Percentiles rank a stretch among this genome's conserved stretches.
phyloP scores from a whole-genome alignment of 495 filamentous ascomycete genomes.

The Bathelium albidoporum region DNA sequence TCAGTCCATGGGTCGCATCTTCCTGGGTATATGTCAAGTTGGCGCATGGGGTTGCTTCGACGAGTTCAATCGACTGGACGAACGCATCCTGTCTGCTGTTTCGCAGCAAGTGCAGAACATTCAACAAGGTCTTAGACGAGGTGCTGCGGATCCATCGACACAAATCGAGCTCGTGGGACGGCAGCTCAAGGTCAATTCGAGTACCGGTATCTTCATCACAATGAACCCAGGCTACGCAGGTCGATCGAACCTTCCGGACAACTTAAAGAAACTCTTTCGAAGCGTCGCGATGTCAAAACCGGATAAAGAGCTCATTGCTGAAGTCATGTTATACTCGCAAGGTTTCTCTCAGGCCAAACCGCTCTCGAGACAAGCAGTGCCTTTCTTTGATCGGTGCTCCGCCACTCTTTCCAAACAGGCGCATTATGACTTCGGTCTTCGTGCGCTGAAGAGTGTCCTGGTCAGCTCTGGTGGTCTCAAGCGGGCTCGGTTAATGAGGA shows the following conservation, averaged over 20 bases:
- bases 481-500: conserved; percentile 54
- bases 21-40: conserved; percentile 97
- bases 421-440: conserved; percentile 96
- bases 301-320: conserved; percentile 97
- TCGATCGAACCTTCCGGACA: conserved; percentile 94
- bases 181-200: conserved; percentile 72
- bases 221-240: conserved; percentile 99
- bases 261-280: conserved; percentile 97
- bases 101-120: conserved; percentile 99
- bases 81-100: conserved; percentile 92
- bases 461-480: conserved; percentile 95
- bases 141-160: conserved; percentile 61
- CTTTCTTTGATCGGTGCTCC: conserved; percentile 90
- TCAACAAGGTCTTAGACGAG: conserved; percentile 81
- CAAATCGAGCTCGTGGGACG: conserved; percentile 91
- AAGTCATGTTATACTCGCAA: conserved; percentile 99
- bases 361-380: conserved; percentile 86
- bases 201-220: conserved; percentile 98
- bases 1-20: conserved; percentile 98
- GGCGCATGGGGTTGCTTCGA: conserved; percentile 99
- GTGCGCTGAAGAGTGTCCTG: conserved; percentile 95
- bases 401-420: conserved; percentile 81
- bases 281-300: conserved; percentile 99
- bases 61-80: conserved; percentile 97
- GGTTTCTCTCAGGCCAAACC: conserved; percentile 93